Percentiles rank a stretch among this genome's conserved stretches.
Evolutionary conservation across 2,329 filamentous ascomycete genomes (phyloP).

Genomic region (Reticulascus tulasneorum): DNA sequence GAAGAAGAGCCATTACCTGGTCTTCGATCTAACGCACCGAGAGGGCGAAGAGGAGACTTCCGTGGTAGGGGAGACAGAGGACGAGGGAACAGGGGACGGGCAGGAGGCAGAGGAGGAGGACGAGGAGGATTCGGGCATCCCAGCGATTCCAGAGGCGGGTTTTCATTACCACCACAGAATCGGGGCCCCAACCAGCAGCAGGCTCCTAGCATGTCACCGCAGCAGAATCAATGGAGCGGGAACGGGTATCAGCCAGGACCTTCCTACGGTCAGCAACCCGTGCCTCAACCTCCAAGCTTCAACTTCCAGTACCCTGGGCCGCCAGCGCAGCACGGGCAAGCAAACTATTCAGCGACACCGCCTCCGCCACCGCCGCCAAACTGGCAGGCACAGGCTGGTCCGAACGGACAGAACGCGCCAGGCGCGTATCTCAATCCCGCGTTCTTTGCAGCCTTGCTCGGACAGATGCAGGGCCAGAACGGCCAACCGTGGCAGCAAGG

Average conservation of each 20-base stretch:
- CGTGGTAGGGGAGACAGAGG: conserved; percentile 42
- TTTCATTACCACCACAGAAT: conserved; percentile 34
- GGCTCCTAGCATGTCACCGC: conserved; percentile 20
- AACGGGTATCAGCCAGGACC: conserved; percentile 18
- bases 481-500: conserved; percentile 20
- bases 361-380: conserved; percentile 38
- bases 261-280: conserved; percentile 23
- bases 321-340: conserved; percentile 30
- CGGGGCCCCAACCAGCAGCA: conserved; percentile 17
- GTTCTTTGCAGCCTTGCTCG: conserved; percentile 49
- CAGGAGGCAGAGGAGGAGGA: conserved; percentile 30
- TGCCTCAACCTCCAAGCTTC: conserved; percentile 27
- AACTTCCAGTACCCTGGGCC: conserved; percentile 42
- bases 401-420: conserved; percentile 28
- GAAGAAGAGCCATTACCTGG: conserved; percentile 31
- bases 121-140: conserved; percentile 32
- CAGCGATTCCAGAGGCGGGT: conserved; percentile 32
- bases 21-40: conserved; percentile 24
- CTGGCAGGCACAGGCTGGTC: conserved; percentile 28
- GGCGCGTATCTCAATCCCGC: conserved; percentile 54
- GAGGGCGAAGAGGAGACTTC: conserved; percentile 40
- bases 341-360: conserved; percentile 27
- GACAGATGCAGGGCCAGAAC: conserved; percentile 32
- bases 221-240: conserved; percentile 29
- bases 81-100: conserved; percentile 31